A percentile compares a stretch with the other conserved stretches of the same genome.
Conservation (phyloP, 2,329 filamentous ascomycete genomes). For the Metarhizium guizhouense region DNA sequence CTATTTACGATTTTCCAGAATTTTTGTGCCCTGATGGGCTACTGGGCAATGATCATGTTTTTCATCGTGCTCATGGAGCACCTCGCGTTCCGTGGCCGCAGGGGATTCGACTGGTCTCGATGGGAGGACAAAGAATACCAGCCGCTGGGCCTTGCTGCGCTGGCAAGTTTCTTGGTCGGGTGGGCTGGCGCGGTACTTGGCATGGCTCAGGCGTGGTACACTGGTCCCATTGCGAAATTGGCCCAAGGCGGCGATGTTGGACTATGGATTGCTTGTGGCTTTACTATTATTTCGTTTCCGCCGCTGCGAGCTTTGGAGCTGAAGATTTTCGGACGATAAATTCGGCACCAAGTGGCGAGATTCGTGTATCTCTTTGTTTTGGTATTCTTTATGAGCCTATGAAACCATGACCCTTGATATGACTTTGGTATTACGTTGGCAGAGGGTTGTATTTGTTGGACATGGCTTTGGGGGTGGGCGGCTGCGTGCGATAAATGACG, state of each 20-base stretch:
- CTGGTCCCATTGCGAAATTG: slow-evolving; percentile 45
- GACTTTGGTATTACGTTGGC: not conserved
- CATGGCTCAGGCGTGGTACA: slow-evolving; percentile 51
- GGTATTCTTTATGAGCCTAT: not conserved
- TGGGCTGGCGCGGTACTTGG: slow-evolving; percentile 45
- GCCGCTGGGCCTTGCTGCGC: slow-evolving; percentile 34
- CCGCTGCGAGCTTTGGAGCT: slow-evolving; percentile 19
- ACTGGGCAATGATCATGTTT: slow-evolving; percentile 45
- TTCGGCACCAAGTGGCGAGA: not conserved
- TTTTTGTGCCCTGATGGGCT: slow-evolving; percentile 44
- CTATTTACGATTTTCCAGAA: slow-evolving; percentile 47
- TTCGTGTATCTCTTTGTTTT: not conserved
- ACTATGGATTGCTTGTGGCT: slow-evolving; percentile 53
- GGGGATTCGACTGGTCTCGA: slow-evolving; percentile 31
- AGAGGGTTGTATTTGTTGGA: too few relatives aligned
- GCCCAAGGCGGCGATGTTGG: slow-evolving; percentile 42
- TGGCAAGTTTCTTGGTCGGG: slow-evolving; percentile 34
- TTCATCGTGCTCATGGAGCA: slow-evolving; percentile 38
- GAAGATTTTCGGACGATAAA: slow-evolving; percentile 15
- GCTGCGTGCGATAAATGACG: too few relatives aligned
- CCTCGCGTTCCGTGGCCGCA: slow-evolving; percentile 30
- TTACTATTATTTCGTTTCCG: slow-evolving; percentile 39
- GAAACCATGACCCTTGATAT: not conserved
- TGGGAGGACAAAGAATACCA: slow-evolving; percentile 38
- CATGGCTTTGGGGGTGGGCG: too few relatives aligned